A percentile compares a stretch with the other conserved stretches of the same genome.
Evolutionary conservation across 2,329 filamentous ascomycete species (phyloP).

Genomic region (Byssoonygena ceratinophila): DNA sequence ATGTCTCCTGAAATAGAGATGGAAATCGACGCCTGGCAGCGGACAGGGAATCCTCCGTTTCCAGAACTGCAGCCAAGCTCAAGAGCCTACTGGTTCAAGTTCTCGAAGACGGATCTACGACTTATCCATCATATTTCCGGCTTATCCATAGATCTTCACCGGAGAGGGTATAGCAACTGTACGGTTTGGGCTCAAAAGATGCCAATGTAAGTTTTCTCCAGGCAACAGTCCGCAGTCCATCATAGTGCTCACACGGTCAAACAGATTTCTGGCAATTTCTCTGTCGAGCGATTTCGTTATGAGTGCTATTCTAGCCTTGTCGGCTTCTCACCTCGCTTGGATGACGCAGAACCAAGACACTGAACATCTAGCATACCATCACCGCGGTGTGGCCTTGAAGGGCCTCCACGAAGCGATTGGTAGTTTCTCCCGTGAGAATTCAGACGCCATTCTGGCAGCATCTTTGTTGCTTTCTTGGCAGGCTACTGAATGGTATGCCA

Average conservation of each 20-base stretch:
- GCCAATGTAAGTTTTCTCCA: constrained; percentile 59
- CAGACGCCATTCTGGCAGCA: constrained; percentile 81
- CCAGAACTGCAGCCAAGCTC: constrained; percentile 68
- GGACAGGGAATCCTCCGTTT: constrained; percentile 76
- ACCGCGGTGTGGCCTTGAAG: constrained; percentile 73
- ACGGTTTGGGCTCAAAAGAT: constrained; percentile 90
- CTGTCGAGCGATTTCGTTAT: constrained; percentile 79
- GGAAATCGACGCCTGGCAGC: constrained; percentile 71
- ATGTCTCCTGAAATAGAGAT: constrained; percentile 80
- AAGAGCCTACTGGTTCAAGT: constrained; percentile 59
- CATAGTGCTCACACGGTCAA: constrained; percentile 19
- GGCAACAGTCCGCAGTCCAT: no score
- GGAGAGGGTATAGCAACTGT: constrained; percentile 67
- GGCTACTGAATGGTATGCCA: constrained; percentile 78
- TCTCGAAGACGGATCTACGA: constrained; percentile 67
- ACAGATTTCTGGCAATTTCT: constrained; percentile 70
- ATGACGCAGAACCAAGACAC: constrained; percentile 76
- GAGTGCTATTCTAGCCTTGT: constrained; percentile 83
- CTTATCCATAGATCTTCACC: constrained; percentile 71
- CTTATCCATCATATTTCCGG: constrained; percentile 84
- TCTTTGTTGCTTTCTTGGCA: constrained; percentile 93
- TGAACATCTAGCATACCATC: constrained; percentile 78
- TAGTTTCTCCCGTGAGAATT: constrained; percentile 72
- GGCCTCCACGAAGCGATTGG: constrained; percentile 81
- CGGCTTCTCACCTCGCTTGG: constrained; percentile 88